A percentile compares a stretch with the other conserved stretches of the same genome.
Conservation (phyloP, 1,139 yeast genomes). For the Candida dubliniensis region DNA sequence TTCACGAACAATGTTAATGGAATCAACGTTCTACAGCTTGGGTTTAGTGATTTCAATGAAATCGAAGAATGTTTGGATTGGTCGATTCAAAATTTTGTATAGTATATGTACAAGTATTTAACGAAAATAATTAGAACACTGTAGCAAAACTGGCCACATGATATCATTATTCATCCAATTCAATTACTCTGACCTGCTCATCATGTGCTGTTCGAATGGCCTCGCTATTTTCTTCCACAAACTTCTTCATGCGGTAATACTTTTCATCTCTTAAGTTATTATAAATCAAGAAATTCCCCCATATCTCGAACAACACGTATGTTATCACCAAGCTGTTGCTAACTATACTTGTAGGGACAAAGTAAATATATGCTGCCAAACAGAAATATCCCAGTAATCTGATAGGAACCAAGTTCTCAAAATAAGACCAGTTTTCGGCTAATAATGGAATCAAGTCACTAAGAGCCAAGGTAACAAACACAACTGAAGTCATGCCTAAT, state of each 20-base stretch:
- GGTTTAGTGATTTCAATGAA: constrained; percentile 60
- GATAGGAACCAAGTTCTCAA: constrained; percentile 68
- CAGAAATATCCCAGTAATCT: constrained; percentile 60
- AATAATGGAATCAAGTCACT: constrained; percentile 59
- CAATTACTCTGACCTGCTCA: constrained; percentile 29
- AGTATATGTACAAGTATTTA: constrained; percentile 1
- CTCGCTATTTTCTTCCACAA: constrained; percentile 37
- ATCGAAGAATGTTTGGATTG: constrained; percentile 67
- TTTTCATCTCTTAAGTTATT: constrained; percentile 67
- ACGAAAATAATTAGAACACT: too few relatives aligned
- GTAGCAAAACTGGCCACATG: too few relatives aligned
- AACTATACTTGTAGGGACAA: constrained; percentile 40
- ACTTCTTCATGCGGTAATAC: constrained; percentile 40
- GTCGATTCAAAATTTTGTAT: constrained; percentile 45
- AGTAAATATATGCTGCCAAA: constrained; percentile 46
- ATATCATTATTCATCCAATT: constrained; percentile 4
- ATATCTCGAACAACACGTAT: constrained; percentile 65
- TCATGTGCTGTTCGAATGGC: constrained; percentile 30
- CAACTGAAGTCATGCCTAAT: constrained; percentile 50
- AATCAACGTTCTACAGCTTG: constrained; percentile 41
- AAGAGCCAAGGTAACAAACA: constrained; percentile 45
- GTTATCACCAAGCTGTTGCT: constrained; percentile 65
- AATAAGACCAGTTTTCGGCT: constrained; percentile 55
- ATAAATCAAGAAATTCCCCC: constrained; percentile 67
- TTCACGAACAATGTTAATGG: constrained; percentile 35